Evolutionary conservation across 164 flowering plant genomes (phyloP), one percentile per base, ranked within the genome.

Genomic region (Berberis thunbergii): DNA sequence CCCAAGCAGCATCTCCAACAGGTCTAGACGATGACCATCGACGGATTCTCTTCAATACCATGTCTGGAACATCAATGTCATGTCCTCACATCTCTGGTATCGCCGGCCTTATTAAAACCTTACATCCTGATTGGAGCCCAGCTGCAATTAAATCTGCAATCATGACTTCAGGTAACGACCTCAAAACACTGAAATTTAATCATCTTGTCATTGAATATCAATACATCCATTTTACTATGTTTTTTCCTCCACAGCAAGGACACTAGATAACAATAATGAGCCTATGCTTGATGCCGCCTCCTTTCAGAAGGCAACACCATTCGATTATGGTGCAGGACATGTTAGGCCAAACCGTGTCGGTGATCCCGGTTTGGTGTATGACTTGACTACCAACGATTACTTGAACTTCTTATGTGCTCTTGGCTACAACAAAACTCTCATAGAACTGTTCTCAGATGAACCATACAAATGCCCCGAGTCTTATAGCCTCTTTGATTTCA

Each of bases 21-120:
- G 73, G 73, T 49, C 52, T 72, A 68, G 61, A 46, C 2, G 67
- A 50, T 45, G 97, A 90, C 62, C 70, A 59, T 7, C 81, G 92
- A 0, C 72, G 85, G 7, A 72, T 77, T 49, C 61, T 41, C 5
- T 86, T 70, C 65, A 85, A 79, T 64, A 46, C 80, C 2, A 67
- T 70, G 1, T 84, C 94, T 6, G 97, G 97, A 13, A 91, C 97
- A 9, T 91, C 97, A 3, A 91, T 91, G 97, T 82, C 97, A 7
- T 85, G 91, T 64, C 97, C 97, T 56, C 97, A 91, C 68, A 74
- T 88, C 53, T 70, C 96, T 1, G 97, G 96, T 45, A 59, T 91
- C 9, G 88, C 60, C 7, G 96, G 91, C 49, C 89, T 91, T 41
- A 78, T 91, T 6, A 88, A 77, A 70, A 79, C 86, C 3, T 84